phyloP scores from a whole-genome alignment of 2,329 filamentous ascomycete species.

The Xylaria sp. region DNA sequence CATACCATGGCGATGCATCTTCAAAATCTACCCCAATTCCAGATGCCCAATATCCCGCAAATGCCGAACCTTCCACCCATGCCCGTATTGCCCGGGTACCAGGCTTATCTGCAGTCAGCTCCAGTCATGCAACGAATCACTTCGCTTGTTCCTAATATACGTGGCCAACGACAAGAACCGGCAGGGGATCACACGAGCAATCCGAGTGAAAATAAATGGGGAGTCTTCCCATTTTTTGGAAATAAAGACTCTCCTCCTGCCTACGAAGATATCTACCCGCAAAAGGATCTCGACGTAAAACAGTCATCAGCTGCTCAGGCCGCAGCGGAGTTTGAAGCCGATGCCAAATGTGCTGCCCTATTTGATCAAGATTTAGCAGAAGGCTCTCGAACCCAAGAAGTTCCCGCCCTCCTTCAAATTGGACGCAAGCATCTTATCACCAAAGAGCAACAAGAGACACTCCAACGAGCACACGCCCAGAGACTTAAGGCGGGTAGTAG shows the following conservation, averaged over 20 bases:
- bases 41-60: conserved; percentile 74
- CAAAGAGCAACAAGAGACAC: conserved; percentile 71
- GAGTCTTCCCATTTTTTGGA: conserved; percentile 68
- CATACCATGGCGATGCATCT: conserved; percentile 74
- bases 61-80: conserved; percentile 66
- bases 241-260: conserved; percentile 70
- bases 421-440: conserved; percentile 72
- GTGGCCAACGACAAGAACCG: conserved; percentile 60
- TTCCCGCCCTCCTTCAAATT: conserved; percentile 64
- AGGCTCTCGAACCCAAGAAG: conserved; percentile 43
- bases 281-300: conserved; percentile 64
- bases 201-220: conserved; percentile 69
- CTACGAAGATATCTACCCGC: conserved; percentile 82
- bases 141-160: conserved; percentile 75
- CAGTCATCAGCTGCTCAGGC: conserved; percentile 67
- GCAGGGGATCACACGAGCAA: conserved; percentile 55
- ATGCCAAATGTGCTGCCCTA: conserved; percentile 64
- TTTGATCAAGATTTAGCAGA: conserved; percentile 60
- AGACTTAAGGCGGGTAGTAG: conserved; percentile 71
- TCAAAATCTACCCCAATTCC: conserved; percentile 70
- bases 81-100: conserved; percentile 75
- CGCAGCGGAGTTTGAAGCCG: conserved; percentile 67
- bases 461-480: conserved; percentile 68
- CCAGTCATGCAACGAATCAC: conserved; percentile 78
- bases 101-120: conserved; percentile 68